These are phyloP conservation scores for Myrica gale DNA, from an alignment of 306 rosid species.

Conservation along the genomic window DNA sequence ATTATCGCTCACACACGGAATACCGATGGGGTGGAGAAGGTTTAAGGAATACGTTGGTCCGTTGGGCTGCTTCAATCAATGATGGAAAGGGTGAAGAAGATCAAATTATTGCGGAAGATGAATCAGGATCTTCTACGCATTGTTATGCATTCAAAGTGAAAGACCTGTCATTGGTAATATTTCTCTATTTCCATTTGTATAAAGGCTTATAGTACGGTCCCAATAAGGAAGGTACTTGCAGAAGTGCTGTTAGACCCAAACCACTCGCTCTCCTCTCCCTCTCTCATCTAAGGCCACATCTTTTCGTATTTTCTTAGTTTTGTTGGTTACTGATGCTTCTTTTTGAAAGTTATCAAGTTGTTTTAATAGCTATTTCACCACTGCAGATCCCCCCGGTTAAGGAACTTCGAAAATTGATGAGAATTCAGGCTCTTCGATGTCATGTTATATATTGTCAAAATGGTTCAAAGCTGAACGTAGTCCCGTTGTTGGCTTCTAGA, in stretches of 20 bases:
- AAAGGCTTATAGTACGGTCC: not conserved
- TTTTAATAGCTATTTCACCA: conserved; percentile 7
- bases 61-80: conserved; percentile 49
- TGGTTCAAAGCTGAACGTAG: conserved; percentile 44
- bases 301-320: not conserved
- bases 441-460: conserved; percentile 41
- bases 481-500: conserved; percentile 56
- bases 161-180: conserved; percentile 37
- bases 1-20: conserved; percentile 50
- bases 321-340: not conserved
- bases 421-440: conserved; percentile 58
- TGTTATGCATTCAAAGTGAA: conserved; percentile 46
- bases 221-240: too few relatives aligned
- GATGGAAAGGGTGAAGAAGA: conserved; percentile 29
- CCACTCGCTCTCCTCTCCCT: not conserved
- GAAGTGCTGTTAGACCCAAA: not conserved
- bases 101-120: conserved; percentile 31
- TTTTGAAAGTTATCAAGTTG: conserved; percentile 7
- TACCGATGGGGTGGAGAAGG: conserved; percentile 62
- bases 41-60: conserved; percentile 51
- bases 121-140: conserved; percentile 40
- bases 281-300: conserved; percentile 6
- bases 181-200: conserved; percentile 8
- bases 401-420: conserved; percentile 48
- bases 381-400: conserved; percentile 45